These are phyloP conservation scores for Camellia japonica DNA, from an alignment of 148 eudicot genomes.

Conservation along the genomic window DNA sequence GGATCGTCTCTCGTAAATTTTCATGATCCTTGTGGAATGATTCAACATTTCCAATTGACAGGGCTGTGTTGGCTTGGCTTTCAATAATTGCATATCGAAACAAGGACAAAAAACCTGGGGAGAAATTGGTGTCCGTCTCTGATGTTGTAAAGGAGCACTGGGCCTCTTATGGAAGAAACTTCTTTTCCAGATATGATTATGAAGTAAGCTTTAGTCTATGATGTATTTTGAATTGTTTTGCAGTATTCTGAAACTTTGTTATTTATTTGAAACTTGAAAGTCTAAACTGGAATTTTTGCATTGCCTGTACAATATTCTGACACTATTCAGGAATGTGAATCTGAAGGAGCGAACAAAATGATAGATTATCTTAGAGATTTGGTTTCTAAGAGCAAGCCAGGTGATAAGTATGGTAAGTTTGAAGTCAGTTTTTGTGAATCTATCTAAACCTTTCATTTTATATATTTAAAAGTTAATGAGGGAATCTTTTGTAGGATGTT, in stretches of 20 bases:
- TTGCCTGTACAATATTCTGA: constrained; percentile 4
- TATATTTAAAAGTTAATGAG: constrained; percentile 20
- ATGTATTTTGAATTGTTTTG: constrained; percentile 1
- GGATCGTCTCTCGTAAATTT: too few species aligned
- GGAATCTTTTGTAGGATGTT: constrained; percentile 48
- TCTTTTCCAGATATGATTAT: constrained; percentile 97
- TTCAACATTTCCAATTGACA: constrained; percentile 22
- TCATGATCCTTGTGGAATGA: background rate
- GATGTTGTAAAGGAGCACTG: constrained; percentile 93
- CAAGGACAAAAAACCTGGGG: constrained; percentile 72
- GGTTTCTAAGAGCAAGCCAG: constrained; percentile 73
- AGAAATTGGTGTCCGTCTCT: constrained; percentile 72
- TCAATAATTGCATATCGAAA: constrained; percentile 81
- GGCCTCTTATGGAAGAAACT: constrained; percentile 95
- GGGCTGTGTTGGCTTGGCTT: constrained; percentile 99
- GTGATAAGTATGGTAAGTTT: constrained; percentile 72
- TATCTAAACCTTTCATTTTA: background rate
- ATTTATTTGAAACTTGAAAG: background rate
- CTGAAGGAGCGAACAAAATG: constrained; percentile 97
- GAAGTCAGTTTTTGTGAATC: background rate
- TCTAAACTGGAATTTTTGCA: background rate
- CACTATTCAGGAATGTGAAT: constrained; percentile 79
- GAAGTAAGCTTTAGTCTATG: constrained; percentile 54
- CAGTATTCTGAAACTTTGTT: constrained; percentile 3
- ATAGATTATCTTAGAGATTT: constrained; percentile 75